Evolutionary conservation across 257 asterid genomes (phyloP).

Genomic region (Solanum pinnatisectum): DNA sequence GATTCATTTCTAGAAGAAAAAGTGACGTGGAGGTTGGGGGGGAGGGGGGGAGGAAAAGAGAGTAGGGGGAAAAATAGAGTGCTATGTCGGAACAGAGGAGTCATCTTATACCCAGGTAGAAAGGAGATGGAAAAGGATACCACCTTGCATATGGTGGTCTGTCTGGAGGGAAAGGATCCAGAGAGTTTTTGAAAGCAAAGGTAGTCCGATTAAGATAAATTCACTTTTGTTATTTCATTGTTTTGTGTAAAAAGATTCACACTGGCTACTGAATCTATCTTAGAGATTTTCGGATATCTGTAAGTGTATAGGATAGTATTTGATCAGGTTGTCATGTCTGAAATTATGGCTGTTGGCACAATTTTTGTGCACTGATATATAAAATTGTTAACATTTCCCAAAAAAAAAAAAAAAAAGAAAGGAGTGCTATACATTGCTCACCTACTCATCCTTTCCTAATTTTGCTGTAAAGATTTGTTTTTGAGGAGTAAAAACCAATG

Average conservation of each 20-base stretch:
- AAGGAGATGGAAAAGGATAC: background rate
- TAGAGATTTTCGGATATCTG: background rate
- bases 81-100: background rate
- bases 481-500: background rate
- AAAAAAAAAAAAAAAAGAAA: background rate
- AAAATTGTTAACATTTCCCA: background rate
- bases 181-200: background rate
- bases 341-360: background rate
- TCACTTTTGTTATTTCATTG: background rate
- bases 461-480: background rate
- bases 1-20: background rate
- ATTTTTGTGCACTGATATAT: background rate
- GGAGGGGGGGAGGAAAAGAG: background rate
- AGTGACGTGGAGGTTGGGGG: rapidly evolving
- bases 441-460: background rate
- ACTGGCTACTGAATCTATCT: background rate
- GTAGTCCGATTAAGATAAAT: background rate
- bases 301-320: background rate
- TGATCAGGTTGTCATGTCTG: background rate
- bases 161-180: background rate
- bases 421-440: background rate
- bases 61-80: background rate
- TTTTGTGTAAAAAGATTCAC: background rate
- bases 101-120: background rate
- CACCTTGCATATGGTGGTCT: background rate